Percentiles rank a stretch among this genome's conserved stretches.
Conservation (phyloP, 1,139 yeast species). For the Protomyces lactucae-debilis region DNA sequence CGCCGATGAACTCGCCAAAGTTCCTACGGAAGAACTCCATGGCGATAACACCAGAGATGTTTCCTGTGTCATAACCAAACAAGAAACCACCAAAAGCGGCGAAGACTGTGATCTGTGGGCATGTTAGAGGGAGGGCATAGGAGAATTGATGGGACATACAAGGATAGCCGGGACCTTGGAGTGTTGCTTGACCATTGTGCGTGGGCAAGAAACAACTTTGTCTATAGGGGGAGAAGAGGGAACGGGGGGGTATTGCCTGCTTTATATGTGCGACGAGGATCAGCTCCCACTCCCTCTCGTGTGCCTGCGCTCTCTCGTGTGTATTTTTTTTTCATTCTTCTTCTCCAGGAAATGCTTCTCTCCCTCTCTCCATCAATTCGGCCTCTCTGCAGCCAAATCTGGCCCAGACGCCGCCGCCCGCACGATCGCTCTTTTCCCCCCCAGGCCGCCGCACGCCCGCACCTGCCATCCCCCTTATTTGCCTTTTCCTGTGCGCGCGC, state of each 20-base stretch:
- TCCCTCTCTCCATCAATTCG: neutral
- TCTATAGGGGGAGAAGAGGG: neutral
- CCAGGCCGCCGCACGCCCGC: no score
- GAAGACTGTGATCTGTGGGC: constrained; percentile 35
- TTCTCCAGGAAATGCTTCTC: neutral
- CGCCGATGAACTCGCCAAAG: neutral
- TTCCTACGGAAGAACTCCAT: constrained; percentile 47
- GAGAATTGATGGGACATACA: neutral
- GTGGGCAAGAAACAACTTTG: neutral
- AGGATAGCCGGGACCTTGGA: neutral
- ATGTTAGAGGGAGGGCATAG: neutral
- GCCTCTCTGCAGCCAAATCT: no score
- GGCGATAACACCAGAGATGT: constrained; percentile 55
- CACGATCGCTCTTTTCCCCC: no score
- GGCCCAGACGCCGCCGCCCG: no score
- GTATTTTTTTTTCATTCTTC: neutral
- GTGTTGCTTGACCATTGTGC: neutral
- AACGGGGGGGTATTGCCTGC: neutral
- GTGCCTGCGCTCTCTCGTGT: neutral
- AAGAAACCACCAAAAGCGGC: constrained; percentile 56
- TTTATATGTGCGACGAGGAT: neutral
- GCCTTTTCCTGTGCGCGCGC: no score
- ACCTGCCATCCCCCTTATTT: no score
- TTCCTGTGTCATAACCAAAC: constrained; percentile 59
- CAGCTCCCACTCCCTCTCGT: neutral